Conservation (phyloP, 768 basidiomycete genomes). For the Xerocomellus dryophilus region DNA sequence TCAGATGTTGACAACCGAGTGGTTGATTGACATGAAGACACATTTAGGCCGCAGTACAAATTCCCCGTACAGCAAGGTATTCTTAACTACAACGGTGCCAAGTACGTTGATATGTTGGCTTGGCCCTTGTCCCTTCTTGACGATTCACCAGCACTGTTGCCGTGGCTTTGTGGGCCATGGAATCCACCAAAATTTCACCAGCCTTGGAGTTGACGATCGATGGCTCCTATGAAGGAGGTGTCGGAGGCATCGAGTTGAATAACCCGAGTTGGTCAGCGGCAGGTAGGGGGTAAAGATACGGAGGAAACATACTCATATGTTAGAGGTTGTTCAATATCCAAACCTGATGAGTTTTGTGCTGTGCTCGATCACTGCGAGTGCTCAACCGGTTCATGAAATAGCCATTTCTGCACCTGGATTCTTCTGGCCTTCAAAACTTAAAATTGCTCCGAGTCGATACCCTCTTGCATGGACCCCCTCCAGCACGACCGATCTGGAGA, state of each 20-base stretch:
- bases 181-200: constrained; percentile 45
- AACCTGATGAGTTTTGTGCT: background rate
- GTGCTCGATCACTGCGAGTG: background rate
- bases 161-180: constrained; percentile 70
- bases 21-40: constrained; percentile 2
- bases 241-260: constrained; percentile 52
- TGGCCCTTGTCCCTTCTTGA: background rate
- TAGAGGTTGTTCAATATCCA: background rate
- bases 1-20: background rate
- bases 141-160: constrained; percentile 45
- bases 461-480: background rate
- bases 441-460: background rate
- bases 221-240: constrained; percentile 60
- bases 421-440: background rate
- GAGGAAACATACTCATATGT: background rate
- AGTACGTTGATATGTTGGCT: constrained; percentile 39
- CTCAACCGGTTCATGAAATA: background rate
- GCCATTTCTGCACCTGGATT: background rate
- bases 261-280: constrained; percentile 56
- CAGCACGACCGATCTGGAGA: background rate
- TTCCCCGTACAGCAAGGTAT: constrained; percentile 87
- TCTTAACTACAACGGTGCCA: constrained; percentile 64
- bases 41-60: constrained; percentile 62
- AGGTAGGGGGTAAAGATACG: constrained; percentile 16
- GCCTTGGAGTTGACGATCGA: constrained; percentile 55